Base-by-base conservation (phyloP, 2,329 filamentous ascomycete genomes). In the Hypoxylon sp. region DNA sequence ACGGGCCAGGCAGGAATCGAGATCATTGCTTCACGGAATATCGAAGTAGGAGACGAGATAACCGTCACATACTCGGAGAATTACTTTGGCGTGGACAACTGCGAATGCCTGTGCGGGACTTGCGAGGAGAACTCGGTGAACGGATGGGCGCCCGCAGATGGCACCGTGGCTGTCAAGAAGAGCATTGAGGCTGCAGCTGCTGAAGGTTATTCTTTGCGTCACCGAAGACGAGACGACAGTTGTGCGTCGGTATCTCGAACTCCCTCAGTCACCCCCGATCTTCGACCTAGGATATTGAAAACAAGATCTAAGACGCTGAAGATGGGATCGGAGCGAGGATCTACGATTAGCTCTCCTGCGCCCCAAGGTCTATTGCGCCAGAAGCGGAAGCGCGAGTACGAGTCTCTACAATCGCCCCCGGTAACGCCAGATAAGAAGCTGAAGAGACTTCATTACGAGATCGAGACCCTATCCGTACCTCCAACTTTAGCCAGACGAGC, bases 11-110 rank as follows among this genome's bases (percentile, higher is more conserved):
- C 94, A 60, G 93, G 93, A 34, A 97, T 99, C 81, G 91, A 96
- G 73, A 94, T 99, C 59, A 87, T 97, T 51, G 93, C 95, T 2
- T 87, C 89, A 32, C 88, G 89, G 68, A 85, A 94, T 61, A 98
- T 99, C 64, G 86, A 90, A 10, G 82, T 91, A 0, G 95, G 94
- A 3, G 94, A 99, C 64, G 95, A 99, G 77, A 97, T 99, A 62
- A 99, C 95, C 0, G 95, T 99, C 0, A 94, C 91, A 0, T 99
- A 99, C 73, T 93, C 94, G 22, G 93, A 97, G 17, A 93, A 92
- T 74, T 99, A 99, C 76, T 99, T 99, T 79, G 95, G 95, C 2
- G 89, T 93, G 46, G 88, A 94, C 75, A 99, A 99, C 70, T 94
- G 93, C 77, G 95, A 99, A 75, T 99, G 95, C 75, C 81, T 99